Evolutionary conservation across 345 rosid species (phyloP).

Genomic region (Punica granatum): DNA sequence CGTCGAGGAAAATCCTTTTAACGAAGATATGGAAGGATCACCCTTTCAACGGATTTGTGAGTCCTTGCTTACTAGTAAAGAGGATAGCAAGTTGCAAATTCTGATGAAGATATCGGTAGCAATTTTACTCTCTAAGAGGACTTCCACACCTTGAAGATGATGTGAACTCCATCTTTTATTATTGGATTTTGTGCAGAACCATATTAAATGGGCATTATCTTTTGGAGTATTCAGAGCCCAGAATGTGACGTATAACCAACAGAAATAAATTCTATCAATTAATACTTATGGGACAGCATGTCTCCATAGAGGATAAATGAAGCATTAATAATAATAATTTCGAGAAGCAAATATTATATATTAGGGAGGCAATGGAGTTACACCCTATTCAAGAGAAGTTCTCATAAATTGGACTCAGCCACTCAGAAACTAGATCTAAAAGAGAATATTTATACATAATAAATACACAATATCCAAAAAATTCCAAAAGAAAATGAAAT

Average conservation of each 20-base stretch:
- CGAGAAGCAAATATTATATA: background rate
- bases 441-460: background rate
- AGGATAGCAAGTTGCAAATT: too few species aligned
- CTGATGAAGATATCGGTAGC: too few species aligned
- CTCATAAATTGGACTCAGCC: slow-evolving; percentile 1
- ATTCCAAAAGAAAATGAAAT: background rate
- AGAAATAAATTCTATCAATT: slow-evolving; percentile 34
- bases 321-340: background rate
- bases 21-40: too few species aligned
- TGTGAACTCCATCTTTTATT: too few species aligned
- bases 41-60: too few species aligned
- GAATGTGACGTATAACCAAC: slow-evolving; percentile 53
- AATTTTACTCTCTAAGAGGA: too few species aligned
- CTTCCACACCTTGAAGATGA: too few species aligned
- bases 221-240: slow-evolving; percentile 3
- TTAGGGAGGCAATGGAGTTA: background rate
- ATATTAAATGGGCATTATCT: background rate
- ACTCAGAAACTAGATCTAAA: background rate
- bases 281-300: slow-evolving; percentile 1
- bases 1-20: too few species aligned
- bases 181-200: too few species aligned
- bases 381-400: background rate
- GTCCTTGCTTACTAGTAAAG: too few species aligned
- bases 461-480: background rate
- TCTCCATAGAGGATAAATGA: background rate